Conservation (phyloP, 2,329 filamentous ascomycete species). For the Blumeria hordei region DNA sequence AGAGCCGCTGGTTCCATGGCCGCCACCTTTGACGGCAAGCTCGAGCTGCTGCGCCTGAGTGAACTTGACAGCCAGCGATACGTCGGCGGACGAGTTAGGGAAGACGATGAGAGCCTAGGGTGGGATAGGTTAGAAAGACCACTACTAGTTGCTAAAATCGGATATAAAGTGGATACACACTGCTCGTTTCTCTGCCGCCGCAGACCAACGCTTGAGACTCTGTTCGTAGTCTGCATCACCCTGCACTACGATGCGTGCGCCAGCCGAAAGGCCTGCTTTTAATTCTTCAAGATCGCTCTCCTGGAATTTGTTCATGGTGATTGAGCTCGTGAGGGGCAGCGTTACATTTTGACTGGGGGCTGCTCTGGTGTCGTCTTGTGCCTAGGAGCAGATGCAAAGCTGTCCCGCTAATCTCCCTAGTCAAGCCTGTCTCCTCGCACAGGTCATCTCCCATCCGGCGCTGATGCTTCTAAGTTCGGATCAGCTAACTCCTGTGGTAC, state of each 20-base stretch:
- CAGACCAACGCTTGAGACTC: constrained; percentile 8
- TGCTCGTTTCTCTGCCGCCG: constrained; percentile 7
- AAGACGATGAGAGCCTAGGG: constrained; percentile 7
- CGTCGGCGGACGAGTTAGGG: constrained; percentile 5
- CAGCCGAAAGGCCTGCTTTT: not conserved
- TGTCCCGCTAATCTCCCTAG: too few species aligned
- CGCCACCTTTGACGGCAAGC: constrained; percentile 6
- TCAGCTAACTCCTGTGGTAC: too few species aligned
- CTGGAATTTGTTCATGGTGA: too few species aligned
- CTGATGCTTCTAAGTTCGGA: too few species aligned
- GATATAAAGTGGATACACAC: constrained; percentile 3
- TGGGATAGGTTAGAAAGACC: not conserved
- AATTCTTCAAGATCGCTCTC: not conserved
- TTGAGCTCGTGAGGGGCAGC: too few species aligned
- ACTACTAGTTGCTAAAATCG: not conserved
- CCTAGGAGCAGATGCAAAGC: too few species aligned
- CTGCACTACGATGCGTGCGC: constrained; percentile 4
- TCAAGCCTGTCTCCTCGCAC: too few species aligned
- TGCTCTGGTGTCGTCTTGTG: too few species aligned
- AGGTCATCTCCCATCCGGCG: too few species aligned
- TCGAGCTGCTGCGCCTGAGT: constrained; percentile 4
- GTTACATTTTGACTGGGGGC: too few species aligned
- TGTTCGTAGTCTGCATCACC: constrained; percentile 5
- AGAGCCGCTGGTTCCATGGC: constrained; percentile 6
- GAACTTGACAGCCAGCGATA: constrained; percentile 6